A percentile compares a stretch with the other conserved stretches of the same genome.
Conservation (phyloP, 306 rosid genomes). For the peach (Prunus persica) region Prunus_persica_NCBIv2 NC_034010.1:24866501-24867000, state of each 20-base stretch:
- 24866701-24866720: conserved; percentile 1
- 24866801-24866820: neutral
- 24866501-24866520: too few species aligned
- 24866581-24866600: conserved; percentile 14
- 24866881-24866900: too few species aligned
- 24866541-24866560: neutral
- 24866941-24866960: too few species aligned
- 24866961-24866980: too few species aligned
- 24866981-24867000: too few species aligned
- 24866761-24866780: too few species aligned
- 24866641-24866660: neutral
- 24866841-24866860: too few species aligned
- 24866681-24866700: neutral
- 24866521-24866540: neutral
- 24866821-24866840: neutral
- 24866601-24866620: conserved; percentile 35
- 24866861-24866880: too few species aligned
- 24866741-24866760: too few species aligned
- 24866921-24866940: too few species aligned
- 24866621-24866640: conserved; percentile 18
- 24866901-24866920: too few species aligned
- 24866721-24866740: too few species aligned
- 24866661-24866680: neutral
- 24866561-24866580: neutral
- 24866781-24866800: neutral